phyloP scores from a whole-genome alignment of 2,329 filamentous ascomycete species.

The Helminthosporium solani region DNA sequence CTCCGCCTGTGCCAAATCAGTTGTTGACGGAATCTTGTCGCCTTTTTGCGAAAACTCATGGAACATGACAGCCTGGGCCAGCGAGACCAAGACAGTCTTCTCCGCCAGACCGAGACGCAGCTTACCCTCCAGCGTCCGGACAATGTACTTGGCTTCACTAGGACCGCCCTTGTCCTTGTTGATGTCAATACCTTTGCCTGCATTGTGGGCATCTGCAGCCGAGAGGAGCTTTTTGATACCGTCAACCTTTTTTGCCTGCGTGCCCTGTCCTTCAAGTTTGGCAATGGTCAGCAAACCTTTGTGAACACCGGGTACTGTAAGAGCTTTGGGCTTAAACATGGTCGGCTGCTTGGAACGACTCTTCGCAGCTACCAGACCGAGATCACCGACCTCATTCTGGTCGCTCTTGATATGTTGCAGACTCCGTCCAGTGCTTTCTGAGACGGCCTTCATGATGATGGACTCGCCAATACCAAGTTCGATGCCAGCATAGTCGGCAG shows the following conservation, averaged over 20 bases:
- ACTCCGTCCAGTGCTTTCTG: slow-evolving; percentile 87
- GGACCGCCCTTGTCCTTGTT: slow-evolving; percentile 88
- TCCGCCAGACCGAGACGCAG: slow-evolving; percentile 88
- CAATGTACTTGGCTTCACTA: slow-evolving; percentile 91
- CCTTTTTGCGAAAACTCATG: slow-evolving; percentile 76
- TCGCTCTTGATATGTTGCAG: slow-evolving; percentile 89
- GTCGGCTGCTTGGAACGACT: slow-evolving; percentile 93
- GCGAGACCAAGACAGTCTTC: slow-evolving; percentile 82
- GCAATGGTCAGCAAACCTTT: slow-evolving; percentile 87
- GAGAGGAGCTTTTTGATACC: slow-evolving; percentile 96
- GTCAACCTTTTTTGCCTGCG: slow-evolving; percentile 87
- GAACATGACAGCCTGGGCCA: slow-evolving; percentile 83
- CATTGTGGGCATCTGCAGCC: slow-evolving; percentile 72
- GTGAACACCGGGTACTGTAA: slow-evolving; percentile 85
- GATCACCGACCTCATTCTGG: slow-evolving; percentile 93
- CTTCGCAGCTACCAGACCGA: slow-evolving; percentile 92
- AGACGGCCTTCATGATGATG: slow-evolving; percentile 97
- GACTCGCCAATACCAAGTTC: slow-evolving; percentile 98
- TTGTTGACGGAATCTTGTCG: slow-evolving; percentile 69
- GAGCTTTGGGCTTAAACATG: slow-evolving; percentile 94
- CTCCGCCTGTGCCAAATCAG: slow-evolving; percentile 81
- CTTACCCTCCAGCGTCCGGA: slow-evolving; percentile 93
- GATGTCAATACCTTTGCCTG: slow-evolving; percentile 72
- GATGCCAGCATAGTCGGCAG: slow-evolving; percentile 93
- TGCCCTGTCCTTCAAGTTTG: slow-evolving; percentile 79